These are phyloP conservation scores for Esteya vermicola DNA, from an alignment of 2,329 filamentous ascomycete species.

Conservation along the genomic window DNA sequence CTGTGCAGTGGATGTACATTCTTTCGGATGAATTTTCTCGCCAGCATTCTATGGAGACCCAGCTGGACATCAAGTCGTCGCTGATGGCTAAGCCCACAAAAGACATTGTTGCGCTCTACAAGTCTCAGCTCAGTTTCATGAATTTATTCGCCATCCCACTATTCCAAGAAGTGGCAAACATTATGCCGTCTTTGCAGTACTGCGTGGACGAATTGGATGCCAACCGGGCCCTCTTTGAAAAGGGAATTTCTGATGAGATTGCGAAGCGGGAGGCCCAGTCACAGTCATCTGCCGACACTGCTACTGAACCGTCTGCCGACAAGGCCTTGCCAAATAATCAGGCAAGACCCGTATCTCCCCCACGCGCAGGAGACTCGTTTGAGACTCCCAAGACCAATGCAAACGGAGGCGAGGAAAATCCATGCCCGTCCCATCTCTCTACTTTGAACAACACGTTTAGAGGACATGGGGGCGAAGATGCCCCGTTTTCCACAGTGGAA, in stretches of 20 bases:
- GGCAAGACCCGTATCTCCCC: too few relatives aligned
- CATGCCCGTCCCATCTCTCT: too few relatives aligned
- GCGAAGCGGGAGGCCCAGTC: slow-evolving; percentile 29
- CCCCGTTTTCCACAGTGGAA: slow-evolving; percentile 24
- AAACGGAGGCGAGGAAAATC: too few relatives aligned
- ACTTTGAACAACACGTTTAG: too few relatives aligned
- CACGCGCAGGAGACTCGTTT: too few relatives aligned
- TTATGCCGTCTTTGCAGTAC: slow-evolving; percentile 75
- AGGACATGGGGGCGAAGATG: too few relatives aligned
- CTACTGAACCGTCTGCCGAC: too few relatives aligned
- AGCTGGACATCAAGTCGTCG: slow-evolving; percentile 76
- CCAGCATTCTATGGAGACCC: slow-evolving; percentile 81
- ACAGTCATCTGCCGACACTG: too few relatives aligned
- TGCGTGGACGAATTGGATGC: slow-evolving; percentile 66
- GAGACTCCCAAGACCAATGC: too few relatives aligned
- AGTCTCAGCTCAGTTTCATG: slow-evolving; percentile 92
- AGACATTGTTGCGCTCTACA: slow-evolving; percentile 68
- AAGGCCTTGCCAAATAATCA: too few relatives aligned
- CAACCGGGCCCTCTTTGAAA: slow-evolving; percentile 65
- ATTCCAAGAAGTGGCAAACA: slow-evolving; percentile 74
- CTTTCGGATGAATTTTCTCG: slow-evolving; percentile 92
- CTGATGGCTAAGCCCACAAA: slow-evolving; percentile 75
- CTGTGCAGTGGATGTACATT: slow-evolving; percentile 79
- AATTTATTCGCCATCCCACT: slow-evolving; percentile 86
- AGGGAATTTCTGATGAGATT: slow-evolving; percentile 50